Percentiles rank a stretch among this genome's conserved stretches.
These are phyloP conservation scores for Fusarium drepaniforme DNA, from an alignment of 2,329 filamentous ascomycete genomes.

Conservation along the genomic window DNA sequence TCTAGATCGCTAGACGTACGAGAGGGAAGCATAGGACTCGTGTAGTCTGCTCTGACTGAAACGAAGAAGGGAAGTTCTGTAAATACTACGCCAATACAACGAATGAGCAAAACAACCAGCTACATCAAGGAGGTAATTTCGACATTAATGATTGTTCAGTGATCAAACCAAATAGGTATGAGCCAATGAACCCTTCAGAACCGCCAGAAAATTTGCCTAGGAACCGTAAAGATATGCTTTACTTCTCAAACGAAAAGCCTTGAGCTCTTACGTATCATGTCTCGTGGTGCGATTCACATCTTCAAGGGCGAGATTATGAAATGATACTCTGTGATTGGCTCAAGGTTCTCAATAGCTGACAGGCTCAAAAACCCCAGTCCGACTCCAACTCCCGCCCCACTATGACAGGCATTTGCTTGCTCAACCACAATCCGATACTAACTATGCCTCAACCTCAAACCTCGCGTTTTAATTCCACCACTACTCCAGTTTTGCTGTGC, in stretches of 20 bases:
- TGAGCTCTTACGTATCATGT: background rate
- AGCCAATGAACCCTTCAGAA: background rate
- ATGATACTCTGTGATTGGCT: constrained; percentile 34
- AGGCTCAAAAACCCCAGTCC: constrained; percentile 15
- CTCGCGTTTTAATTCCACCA: constrained; percentile 51
- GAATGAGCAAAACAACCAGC: constrained; percentile 21
- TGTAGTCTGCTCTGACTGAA: constrained; percentile 32
- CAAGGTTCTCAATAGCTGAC: constrained; percentile 10
- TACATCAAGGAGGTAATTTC: background rate
- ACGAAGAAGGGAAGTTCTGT: constrained; percentile 29
- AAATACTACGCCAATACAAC: constrained; percentile 44
- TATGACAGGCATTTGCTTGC: constrained; percentile 28
- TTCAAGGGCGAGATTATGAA: constrained; percentile 29
- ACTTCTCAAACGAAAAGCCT: background rate
- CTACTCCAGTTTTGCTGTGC: constrained; percentile 58
- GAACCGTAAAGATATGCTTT: background rate
- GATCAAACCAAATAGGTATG: background rate
- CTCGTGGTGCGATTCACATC: background rate
- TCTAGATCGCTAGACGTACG: constrained; percentile 24
- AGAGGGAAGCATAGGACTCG: constrained; percentile 11
- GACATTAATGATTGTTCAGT: background rate
- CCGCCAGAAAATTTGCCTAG: no score
- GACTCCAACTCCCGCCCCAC: constrained; percentile 46
- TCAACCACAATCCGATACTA: constrained; percentile 28
- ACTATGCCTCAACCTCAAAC: constrained; percentile 60